phyloP scores from a whole-genome alignment of 2,329 filamentous ascomycete species.

The Penicillium sp. region DNA sequence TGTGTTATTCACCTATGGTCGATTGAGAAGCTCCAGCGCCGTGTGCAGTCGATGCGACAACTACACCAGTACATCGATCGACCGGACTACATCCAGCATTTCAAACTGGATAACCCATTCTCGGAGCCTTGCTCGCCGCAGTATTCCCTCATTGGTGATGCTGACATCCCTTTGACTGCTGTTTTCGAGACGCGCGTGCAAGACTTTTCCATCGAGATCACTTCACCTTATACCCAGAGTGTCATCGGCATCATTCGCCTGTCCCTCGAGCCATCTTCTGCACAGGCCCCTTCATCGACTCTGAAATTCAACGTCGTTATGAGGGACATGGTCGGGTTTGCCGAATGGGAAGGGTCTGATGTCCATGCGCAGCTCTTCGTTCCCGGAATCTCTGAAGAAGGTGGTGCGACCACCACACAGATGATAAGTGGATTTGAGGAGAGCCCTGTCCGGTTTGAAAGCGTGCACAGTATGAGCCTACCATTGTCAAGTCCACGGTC shows the following conservation, averaged over 20 bases:
- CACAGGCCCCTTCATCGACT: slow-evolving; percentile 87
- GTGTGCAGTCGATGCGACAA: slow-evolving; percentile 90
- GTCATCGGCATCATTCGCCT: slow-evolving; percentile 89
- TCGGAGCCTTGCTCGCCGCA: slow-evolving; percentile 88
- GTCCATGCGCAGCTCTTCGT: slow-evolving; percentile 98
- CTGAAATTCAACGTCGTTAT: slow-evolving; percentile 99
- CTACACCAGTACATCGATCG: slow-evolving; percentile 96
- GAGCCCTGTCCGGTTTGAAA: slow-evolving; percentile 89
- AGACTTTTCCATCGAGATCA: slow-evolving; percentile 88
- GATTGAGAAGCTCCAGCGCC: slow-evolving; percentile 84
- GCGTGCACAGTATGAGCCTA: slow-evolving; percentile 97
- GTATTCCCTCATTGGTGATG: slow-evolving; percentile 91
- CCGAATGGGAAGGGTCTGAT: slow-evolving; percentile 92
- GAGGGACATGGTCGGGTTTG: slow-evolving; percentile 93
- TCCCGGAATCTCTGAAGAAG: slow-evolving; percentile 85
- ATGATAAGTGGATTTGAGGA: slow-evolving; percentile 96
- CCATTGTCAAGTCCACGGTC: slow-evolving; percentile 77
- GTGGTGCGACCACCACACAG: slow-evolving; percentile 91
- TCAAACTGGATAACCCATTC: slow-evolving; percentile 92
- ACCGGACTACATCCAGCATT: slow-evolving; percentile 91
- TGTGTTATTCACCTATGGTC: slow-evolving; percentile 92
- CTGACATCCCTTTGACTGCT: slow-evolving; percentile 86
- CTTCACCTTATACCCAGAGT: slow-evolving; percentile 89
- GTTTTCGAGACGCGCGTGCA: slow-evolving; percentile 95
- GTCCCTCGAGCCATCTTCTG: slow-evolving; percentile 90